Percentiles rank a stretch among this genome's conserved stretches.
Conservation (phyloP, 805 yeast species). For the Blastobotrys parvus region DNA sequence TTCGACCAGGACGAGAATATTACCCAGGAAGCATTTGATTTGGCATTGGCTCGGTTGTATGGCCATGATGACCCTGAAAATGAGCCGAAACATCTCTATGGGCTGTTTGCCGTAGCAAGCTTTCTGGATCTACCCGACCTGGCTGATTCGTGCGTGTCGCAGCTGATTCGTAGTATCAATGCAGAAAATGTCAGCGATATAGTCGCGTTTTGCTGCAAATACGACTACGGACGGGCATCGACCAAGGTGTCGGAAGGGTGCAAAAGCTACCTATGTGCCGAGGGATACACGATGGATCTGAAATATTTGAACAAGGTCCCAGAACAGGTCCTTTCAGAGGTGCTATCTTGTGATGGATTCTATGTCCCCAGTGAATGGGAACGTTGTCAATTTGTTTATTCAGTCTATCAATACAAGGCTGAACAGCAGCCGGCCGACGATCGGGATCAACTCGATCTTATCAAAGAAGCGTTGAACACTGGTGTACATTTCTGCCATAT, state of each 20-base stretch:
- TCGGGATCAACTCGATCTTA: neutral
- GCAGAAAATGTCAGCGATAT: conserved; percentile 32
- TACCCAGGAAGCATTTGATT: conserved; percentile 40
- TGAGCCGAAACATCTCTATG: conserved; percentile 32
- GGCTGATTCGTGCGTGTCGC: conserved; percentile 37
- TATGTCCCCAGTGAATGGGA: conserved; percentile 51
- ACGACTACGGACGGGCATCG: conserved; percentile 40
- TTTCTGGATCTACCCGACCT: conserved; percentile 39
- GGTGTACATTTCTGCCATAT: conserved; percentile 42
- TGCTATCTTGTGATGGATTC: conserved; percentile 42
- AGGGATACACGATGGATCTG: conserved; percentile 43
- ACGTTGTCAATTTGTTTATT: conserved; percentile 40
- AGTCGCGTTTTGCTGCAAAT: conserved; percentile 35
- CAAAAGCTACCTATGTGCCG: conserved; percentile 38
- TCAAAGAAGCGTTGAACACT: conserved; percentile 29
- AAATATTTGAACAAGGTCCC: conserved; percentile 44
- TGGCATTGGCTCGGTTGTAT: conserved; percentile 40
- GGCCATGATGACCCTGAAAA: conserved; percentile 32
- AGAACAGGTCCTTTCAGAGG: conserved; percentile 33
- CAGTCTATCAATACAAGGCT: conserved; percentile 22
- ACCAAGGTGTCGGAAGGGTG: conserved; percentile 39
- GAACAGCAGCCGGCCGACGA: conserved; percentile 3
- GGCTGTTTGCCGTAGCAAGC: conserved; percentile 39
- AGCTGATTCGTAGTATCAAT: conserved; percentile 30
- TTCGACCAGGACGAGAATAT: conserved; percentile 31